These are phyloP conservation scores for Leishmania mexicana DNA, from an alignment of 208 protist genomes.

Conservation along the genomic window DNA sequence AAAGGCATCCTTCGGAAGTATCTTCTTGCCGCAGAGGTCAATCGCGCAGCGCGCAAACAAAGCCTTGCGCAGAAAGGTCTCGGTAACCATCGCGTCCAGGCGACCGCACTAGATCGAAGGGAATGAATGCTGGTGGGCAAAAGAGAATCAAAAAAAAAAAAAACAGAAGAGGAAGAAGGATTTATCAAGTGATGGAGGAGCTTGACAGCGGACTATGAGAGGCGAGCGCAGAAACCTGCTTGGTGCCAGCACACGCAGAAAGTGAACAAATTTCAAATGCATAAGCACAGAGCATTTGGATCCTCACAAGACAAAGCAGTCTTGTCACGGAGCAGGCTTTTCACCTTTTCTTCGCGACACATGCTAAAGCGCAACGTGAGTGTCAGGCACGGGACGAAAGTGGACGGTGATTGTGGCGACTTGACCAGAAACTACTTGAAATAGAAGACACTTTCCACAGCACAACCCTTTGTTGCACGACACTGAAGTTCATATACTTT, in stretches of 20 bases:
- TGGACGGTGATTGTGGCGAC: not conserved
- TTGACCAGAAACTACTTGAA: constrained; percentile 6
- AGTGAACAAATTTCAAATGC: not conserved
- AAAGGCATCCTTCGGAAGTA: constrained; percentile 39
- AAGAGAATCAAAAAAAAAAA: not conserved
- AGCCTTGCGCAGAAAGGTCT: constrained; percentile 22
- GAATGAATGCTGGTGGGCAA: not conserved
- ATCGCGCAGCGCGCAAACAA: constrained; percentile 29
- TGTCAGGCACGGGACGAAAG: not conserved
- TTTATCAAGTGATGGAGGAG: constrained; percentile 1
- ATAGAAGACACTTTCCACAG: constrained; percentile 5
- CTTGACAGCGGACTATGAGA: not conserved
- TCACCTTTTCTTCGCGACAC: not conserved
- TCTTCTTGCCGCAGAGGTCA: constrained; percentile 25
- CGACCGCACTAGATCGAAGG: not conserved
- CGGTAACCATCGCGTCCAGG: constrained; percentile 2
- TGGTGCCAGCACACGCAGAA: not conserved
- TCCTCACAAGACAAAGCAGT: not conserved
- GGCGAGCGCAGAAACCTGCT: not conserved
- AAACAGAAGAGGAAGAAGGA: not conserved
- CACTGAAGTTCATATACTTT: constrained; percentile 1
- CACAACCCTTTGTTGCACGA: not conserved
- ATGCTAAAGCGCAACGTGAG: not conserved
- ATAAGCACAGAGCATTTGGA: not conserved
- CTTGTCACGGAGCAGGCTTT: not conserved